phyloP scores from a whole-genome alignment of 495 filamentous ascomycete genomes.

The Hypoxylon trugodes region DNA sequence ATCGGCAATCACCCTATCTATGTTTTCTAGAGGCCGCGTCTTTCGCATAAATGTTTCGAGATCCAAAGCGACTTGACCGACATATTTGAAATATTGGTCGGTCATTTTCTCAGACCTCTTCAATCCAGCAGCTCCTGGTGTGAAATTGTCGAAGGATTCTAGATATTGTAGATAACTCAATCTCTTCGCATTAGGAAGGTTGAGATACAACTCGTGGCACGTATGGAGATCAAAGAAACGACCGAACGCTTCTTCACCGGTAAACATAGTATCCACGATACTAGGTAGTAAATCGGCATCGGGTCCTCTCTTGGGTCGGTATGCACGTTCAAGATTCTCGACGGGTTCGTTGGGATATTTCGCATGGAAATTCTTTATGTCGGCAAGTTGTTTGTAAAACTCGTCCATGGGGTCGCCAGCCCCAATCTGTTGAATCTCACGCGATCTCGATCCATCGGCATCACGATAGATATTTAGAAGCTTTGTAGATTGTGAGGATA shows the following conservation, averaged over 20 bases:
- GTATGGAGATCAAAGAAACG: slow-evolving; percentile 87
- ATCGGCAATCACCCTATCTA: slow-evolving; percentile 75
- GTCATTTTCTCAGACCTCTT: slow-evolving; percentile 84
- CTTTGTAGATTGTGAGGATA: slow-evolving; percentile 83
- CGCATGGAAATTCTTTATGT: slow-evolving; percentile 86
- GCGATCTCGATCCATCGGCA: slow-evolving; percentile 70
- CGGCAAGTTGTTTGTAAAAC: slow-evolving; percentile 84
- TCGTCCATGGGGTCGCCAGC: slow-evolving; percentile 90
- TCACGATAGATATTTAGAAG: slow-evolving; percentile 88
- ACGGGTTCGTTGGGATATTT: slow-evolving; percentile 93
- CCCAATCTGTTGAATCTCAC: slow-evolving; percentile 84
- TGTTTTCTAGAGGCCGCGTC: slow-evolving; percentile 81
- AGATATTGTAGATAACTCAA: slow-evolving; percentile 92
- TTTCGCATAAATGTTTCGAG: slow-evolving; percentile 86
- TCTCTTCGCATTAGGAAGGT: slow-evolving; percentile 83
- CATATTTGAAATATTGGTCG: slow-evolving; percentile 89
- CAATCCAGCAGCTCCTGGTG: slow-evolving; percentile 72
- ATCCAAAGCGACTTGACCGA: slow-evolving; percentile 79
- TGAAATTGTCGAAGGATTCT: slow-evolving; percentile 85
- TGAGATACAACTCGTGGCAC: slow-evolving; percentile 87
- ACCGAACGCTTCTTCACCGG: slow-evolving; percentile 91
- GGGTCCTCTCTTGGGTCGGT: slow-evolving; percentile 68
- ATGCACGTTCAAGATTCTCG: slow-evolving; percentile 92
- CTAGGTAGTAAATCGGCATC: slow-evolving; percentile 73
- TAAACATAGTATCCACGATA: slow-evolving; percentile 90